Percentiles rank a stretch among this genome's conserved stretches.
Conservation (phyloP, 225 moss, liverwort and hornwort genomes). For the Marchantia polymorpha region DNA sequence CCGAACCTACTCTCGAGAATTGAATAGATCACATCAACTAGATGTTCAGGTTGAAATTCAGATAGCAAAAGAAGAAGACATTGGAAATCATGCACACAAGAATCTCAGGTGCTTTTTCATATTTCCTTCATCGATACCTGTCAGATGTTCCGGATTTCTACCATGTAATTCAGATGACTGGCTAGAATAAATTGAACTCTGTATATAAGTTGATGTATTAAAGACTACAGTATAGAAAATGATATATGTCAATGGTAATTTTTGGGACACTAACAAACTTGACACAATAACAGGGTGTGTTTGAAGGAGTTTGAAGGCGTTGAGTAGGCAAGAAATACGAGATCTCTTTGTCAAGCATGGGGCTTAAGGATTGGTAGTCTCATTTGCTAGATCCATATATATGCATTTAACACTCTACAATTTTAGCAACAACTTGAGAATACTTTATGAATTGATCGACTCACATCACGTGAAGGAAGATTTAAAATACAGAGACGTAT, state of each 20-base stretch:
- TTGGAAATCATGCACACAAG: conserved; percentile 67
- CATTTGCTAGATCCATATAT: too few relatives aligned
- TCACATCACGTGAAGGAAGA: too few relatives aligned
- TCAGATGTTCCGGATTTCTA: conserved; percentile 9
- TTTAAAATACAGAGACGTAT: conserved; percentile 7
- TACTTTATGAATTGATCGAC: too few relatives aligned
- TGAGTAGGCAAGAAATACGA: too few relatives aligned
- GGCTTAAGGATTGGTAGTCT: too few relatives aligned
- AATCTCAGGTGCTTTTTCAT: conserved; percentile 44
- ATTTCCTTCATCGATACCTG: conserved; percentile 21
- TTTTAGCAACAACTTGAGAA: too few relatives aligned
- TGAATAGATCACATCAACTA: neutral
- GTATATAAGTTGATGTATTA: neutral
- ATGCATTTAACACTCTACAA: too few relatives aligned
- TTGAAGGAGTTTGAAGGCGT: neutral
- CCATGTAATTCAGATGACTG: conserved; percentile 22
- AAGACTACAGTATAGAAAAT: too few relatives aligned
- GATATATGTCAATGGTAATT: too few relatives aligned
- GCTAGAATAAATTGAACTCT: neutral
- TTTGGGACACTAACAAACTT: neutral
- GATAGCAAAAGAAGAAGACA: conserved; percentile 87
- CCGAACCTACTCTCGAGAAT: neutral
- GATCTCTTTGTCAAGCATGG: too few relatives aligned
- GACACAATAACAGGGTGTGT: neutral
- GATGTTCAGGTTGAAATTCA: conserved; percentile 10